Base-by-base conservation (phyloP, 148 eudicot species). In the Fallopia convolvulus region DNA sequence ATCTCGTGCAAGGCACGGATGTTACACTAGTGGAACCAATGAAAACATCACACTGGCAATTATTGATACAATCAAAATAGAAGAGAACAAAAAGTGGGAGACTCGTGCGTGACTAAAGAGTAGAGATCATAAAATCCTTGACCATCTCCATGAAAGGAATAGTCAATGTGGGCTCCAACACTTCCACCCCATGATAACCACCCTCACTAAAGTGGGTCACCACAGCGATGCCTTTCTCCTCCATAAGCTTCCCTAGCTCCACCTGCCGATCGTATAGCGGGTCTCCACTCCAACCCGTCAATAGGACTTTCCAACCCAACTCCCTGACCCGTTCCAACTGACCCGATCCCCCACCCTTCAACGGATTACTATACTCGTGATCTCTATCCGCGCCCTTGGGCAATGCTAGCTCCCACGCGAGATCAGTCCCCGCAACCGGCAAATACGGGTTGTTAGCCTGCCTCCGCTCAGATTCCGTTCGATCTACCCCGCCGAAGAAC, bases 341-440 rank as follows among this genome's bases (percentile, higher is more conserved):
- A 21, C 78, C 5, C 47, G 74, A 9, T 4, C 70, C 70, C 3
- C 39, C 81, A 39, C 33, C 56, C 10, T 33, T 80, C 79, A 39
- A 75, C 77, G 86, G 89, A 79, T 90, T 87, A 73, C 83, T 86
- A 74, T 81, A 92, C 82, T 82, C 90, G 61, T 92, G 97, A 36
- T 89, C 86, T 3, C 94, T 88, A 70, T 88, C 84, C 20, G 91
- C 88, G 1, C 79, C 87, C 8, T 80, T 39, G 4, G 97, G 97
- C 86, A 92, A 75, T 10, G 97, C 90, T 8, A 92, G 86, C 12
- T 86, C 77, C 97, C 97, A 90, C 83, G 90, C n/a, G 21, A 92
- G 72, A 40, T 90, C 86, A 53, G 80, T 83, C 8, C 78, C 86
- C 0, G 85, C 72, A 46, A 88, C 81, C 0, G 94, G 91, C 7